Evolutionary conservation across 2,329 filamentous ascomycete genomes (phyloP).

Genomic region (Arthrobotrys entomopaga): DNA sequence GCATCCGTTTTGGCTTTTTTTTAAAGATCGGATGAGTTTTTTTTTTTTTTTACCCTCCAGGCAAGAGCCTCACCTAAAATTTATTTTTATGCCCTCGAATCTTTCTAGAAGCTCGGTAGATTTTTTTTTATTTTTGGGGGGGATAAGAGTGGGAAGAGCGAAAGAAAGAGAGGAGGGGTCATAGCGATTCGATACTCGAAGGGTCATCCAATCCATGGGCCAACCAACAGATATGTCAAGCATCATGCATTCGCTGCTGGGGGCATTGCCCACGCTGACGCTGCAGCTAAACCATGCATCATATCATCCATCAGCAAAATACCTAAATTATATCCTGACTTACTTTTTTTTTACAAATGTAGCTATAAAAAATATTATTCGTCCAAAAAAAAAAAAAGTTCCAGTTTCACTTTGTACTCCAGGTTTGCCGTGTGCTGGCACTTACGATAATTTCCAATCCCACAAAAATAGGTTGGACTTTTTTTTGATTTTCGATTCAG

Average conservation of each 20-base stretch:
- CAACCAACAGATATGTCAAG: neutral
- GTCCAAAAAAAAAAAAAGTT: no score
- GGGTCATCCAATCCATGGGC: neutral
- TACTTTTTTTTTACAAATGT: neutral
- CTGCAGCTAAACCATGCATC: conserved; percentile 29
- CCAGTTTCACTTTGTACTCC: neutral
- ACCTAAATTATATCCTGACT: neutral
- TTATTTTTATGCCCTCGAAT: conserved; percentile 4
- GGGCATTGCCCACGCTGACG: conserved; percentile 44
- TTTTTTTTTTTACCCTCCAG: conserved; percentile 2
- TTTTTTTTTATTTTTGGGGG: conserved; percentile 24
- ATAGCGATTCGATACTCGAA: neutral
- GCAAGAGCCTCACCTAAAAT: conserved; percentile 16
- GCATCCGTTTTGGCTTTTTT: conserved; percentile 28
- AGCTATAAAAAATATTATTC: neutral
- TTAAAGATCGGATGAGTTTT: conserved; percentile 53
- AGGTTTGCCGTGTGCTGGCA: no score
- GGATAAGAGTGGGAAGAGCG: conserved; percentile 12
- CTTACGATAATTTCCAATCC: no score
- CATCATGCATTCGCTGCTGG: conserved; percentile 27
- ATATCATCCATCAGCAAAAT: conserved; percentile 16
- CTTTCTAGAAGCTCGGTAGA: conserved; percentile 52
- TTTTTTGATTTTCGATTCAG: neutral
- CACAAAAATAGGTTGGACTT: neutral
- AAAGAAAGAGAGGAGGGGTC: neutral